These are phyloP conservation scores for Paraglomus occultum DNA, from an alignment of 192 early-diverging fungal species.

Conservation along the genomic window DNA sequence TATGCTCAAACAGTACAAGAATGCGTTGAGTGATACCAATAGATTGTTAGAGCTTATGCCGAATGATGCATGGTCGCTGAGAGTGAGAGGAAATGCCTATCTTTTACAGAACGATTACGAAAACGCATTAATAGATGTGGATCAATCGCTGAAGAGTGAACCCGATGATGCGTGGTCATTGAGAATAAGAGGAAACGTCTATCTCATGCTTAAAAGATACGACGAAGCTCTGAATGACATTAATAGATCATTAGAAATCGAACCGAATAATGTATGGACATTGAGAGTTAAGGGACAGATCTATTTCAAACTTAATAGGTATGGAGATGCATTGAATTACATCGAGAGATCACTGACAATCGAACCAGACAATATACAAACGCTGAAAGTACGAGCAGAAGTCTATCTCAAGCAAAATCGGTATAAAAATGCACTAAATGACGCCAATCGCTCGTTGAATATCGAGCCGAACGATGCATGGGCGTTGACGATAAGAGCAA, in stretches of 20 bases:
- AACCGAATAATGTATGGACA: slow-evolving; percentile 2
- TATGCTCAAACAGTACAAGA: not conserved
- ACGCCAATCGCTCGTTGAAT: not conserved
- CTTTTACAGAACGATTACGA: not conserved
- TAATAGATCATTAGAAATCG: not conserved
- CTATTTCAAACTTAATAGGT: not conserved
- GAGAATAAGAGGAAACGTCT: not conserved
- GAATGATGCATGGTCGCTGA: not conserved
- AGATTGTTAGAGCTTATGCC: not conserved
- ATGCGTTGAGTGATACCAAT: slow-evolving; percentile 16
- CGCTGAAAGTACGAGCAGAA: slow-evolving; percentile 2
- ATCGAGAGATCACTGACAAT: not conserved
- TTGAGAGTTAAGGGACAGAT: not conserved
- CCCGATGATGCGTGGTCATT: slow-evolving; percentile 3
- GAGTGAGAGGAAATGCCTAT: not conserved
- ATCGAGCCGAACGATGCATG: not conserved
- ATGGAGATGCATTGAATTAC: slow-evolving; percentile 1
- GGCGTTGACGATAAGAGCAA: not conserved
- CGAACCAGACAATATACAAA: not conserved
- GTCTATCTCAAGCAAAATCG: not conserved
- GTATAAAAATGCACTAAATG: not conserved
- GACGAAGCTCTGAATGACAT: slow-evolving; percentile 1
- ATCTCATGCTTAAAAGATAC: not conserved
- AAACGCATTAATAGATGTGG: not conserved
- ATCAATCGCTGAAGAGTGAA: not conserved